These are phyloP conservation scores for Zygnema cylindricum DNA, from an alignment of 139 green algal species.

Conservation along the genomic window DNA sequence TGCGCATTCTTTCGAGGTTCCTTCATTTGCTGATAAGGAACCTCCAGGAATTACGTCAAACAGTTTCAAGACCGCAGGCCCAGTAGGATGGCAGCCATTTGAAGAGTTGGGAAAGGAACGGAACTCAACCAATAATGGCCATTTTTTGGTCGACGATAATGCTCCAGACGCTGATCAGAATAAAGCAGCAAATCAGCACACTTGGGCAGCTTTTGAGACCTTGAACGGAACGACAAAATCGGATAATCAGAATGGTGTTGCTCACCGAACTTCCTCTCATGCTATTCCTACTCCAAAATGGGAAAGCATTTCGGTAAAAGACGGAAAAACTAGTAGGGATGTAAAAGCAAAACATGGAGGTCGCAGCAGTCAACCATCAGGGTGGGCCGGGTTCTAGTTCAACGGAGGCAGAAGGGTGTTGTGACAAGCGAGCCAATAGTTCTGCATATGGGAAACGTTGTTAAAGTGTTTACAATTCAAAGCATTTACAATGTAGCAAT, in stretches of 20 bases:
- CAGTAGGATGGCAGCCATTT: background rate
- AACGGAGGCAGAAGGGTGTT: too few relatives aligned
- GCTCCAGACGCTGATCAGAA: background rate
- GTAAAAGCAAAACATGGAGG: background rate
- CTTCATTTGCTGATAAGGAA: background rate
- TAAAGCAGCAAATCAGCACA: too few relatives aligned
- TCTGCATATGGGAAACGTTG: too few relatives aligned
- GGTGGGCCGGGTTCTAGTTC: background rate
- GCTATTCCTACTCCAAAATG: background rate
- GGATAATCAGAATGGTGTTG: background rate
- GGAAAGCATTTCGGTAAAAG: background rate
- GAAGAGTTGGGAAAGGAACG: background rate
- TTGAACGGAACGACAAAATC: background rate
- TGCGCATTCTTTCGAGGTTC: background rate
- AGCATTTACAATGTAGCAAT: too few relatives aligned
- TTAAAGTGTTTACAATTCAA: too few relatives aligned
- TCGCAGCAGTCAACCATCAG: background rate
- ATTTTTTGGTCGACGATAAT: background rate
- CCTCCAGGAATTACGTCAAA: background rate
- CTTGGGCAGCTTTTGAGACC: background rate
- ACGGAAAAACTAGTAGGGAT: too few relatives aligned
- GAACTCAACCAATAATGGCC: background rate
- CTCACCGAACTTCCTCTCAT: background rate
- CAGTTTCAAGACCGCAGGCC: background rate
- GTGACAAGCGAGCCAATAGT: too few relatives aligned